These are phyloP conservation scores for Rehmannia glutinosa DNA, from an alignment of 257 asterid genomes.

Conservation along the genomic window DNA sequence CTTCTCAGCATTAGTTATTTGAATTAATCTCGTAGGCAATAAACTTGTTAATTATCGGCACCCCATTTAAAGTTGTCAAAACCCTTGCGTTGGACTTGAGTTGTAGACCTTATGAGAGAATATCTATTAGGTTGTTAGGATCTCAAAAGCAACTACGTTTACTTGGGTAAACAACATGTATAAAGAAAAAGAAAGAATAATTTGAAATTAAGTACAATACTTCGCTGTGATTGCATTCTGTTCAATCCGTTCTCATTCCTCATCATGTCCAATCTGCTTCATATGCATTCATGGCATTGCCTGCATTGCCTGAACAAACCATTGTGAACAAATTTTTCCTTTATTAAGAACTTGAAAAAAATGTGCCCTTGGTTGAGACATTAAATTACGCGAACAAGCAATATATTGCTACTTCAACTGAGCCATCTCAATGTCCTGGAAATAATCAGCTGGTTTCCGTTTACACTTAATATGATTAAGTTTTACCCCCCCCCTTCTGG, in stretches of 20 bases:
- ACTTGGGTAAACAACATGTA: not conserved
- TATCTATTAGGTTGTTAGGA: not conserved
- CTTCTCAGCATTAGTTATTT: not conserved
- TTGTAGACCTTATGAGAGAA: not conserved
- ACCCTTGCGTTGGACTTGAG: not conserved
- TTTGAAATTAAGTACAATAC: not conserved
- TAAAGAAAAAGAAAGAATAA: too few relatives aligned
- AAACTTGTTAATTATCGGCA: not conserved
- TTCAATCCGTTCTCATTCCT: slow-evolving; percentile 13
- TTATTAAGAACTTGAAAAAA: too few relatives aligned
- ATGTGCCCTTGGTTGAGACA: too few relatives aligned
- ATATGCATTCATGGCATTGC: not conserved
- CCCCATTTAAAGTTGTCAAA: slow-evolving; percentile 8
- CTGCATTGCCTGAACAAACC: not conserved
- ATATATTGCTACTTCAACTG: slow-evolving; percentile 11
- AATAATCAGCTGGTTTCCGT: not conserved
- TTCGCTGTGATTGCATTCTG: not conserved
- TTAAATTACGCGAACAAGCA: slow-evolving; percentile 4
- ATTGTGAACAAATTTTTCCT: too few relatives aligned
- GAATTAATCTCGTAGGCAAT: not conserved
- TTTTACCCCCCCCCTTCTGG: not conserved
- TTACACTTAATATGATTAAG: not conserved
- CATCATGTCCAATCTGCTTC: not conserved
- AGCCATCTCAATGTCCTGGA: not conserved
- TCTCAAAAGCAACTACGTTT: not conserved